A percentile compares a stretch with the other conserved stretches of the same genome.
phyloP scores from a whole-genome alignment of 1,284 basidiomycete species.

The Mycena sp. region DNA sequence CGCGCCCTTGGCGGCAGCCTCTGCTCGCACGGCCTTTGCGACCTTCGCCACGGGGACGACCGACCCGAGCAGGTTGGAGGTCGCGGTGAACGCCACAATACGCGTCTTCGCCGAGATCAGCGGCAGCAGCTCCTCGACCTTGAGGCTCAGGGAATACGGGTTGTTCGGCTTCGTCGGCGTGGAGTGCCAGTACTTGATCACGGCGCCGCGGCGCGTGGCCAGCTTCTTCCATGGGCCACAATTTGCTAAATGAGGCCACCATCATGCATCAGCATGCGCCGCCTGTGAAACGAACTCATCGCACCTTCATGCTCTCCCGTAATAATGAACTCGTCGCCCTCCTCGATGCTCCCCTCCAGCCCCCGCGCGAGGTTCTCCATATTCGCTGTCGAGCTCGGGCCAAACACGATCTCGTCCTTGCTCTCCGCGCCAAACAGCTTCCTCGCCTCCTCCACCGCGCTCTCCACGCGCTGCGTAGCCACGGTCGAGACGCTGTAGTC shows the following conservation, averaged over 20 bases:
- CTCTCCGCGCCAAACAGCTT: slow-evolving; percentile 71
- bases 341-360: slow-evolving; percentile 59
- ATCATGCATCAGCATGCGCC: no score
- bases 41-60: slow-evolving; percentile 69
- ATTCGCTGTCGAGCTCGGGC: slow-evolving; percentile 73
- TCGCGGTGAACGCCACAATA: slow-evolving; percentile 78
- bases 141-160: slow-evolving; percentile 70
- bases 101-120: slow-evolving; percentile 74
- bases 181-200: slow-evolving; percentile 69
- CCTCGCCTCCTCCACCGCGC: slow-evolving; percentile 57
- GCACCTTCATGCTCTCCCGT: slow-evolving; percentile 82
- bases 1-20: slow-evolving; percentile 63
- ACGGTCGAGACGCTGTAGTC: slow-evolving; percentile 66
- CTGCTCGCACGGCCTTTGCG: slow-evolving; percentile 58
- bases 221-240: slow-evolving; percentile 82
- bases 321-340: slow-evolving; percentile 77
- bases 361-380: slow-evolving; percentile 72
- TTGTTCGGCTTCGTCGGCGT: slow-evolving; percentile 61
- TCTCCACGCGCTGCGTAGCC: slow-evolving; percentile 65
- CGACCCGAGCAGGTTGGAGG: slow-evolving; percentile 80
- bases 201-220: slow-evolving; percentile 63
- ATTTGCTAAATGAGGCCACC: no score
- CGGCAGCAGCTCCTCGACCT: slow-evolving; percentile 66
- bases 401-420: slow-evolving; percentile 72
- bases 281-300: no score